phyloP scores from a whole-genome alignment of 768 basidiomycete species.

The Cyclocybe cylindracea region DNA sequence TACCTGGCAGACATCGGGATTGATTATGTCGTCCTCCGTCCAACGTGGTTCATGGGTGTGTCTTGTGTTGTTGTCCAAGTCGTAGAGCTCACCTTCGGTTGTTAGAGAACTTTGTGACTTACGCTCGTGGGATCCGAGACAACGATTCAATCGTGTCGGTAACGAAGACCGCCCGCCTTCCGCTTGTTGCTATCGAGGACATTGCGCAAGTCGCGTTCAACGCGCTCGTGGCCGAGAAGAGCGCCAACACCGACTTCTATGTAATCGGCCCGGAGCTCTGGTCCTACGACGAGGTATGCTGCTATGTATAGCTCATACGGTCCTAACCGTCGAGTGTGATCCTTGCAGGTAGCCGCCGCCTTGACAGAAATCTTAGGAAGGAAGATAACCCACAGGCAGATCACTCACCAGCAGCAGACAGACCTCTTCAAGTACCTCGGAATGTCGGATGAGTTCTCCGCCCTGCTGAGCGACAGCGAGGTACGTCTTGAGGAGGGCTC shows the following conservation, averaged over 20 bases:
- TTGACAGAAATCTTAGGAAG: slow-evolving; percentile 26
- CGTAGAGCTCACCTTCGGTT: background rate
- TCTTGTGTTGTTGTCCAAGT: background rate
- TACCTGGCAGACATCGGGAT: slow-evolving; percentile 17
- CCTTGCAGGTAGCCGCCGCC: slow-evolving; percentile 22
- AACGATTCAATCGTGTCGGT: slow-evolving; percentile 25
- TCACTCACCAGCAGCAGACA: slow-evolving; percentile 19
- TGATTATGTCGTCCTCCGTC: slow-evolving; percentile 23
- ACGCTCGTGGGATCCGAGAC: slow-evolving; percentile 20
- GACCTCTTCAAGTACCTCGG: slow-evolving; percentile 16
- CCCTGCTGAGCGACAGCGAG: slow-evolving; percentile 12
- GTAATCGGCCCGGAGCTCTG: slow-evolving; percentile 34
- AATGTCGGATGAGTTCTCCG: slow-evolving; percentile 12
- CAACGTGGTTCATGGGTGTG: slow-evolving; percentile 27
- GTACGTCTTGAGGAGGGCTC: slow-evolving; percentile 13
- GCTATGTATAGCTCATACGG: background rate
- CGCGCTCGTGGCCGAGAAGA: slow-evolving; percentile 25
- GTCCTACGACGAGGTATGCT: slow-evolving; percentile 29
- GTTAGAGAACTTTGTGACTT: slow-evolving; percentile 32
- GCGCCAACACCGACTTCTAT: slow-evolving; percentile 23
- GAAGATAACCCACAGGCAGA: slow-evolving; percentile 25
- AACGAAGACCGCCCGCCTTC: slow-evolving; percentile 25
- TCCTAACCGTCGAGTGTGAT: background rate
- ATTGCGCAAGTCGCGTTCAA: slow-evolving; percentile 32
- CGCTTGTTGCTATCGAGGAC: slow-evolving; percentile 32